Evolutionary conservation across 208 protist genomes (phyloP), one percentile per base, ranked within the genome.

Genomic region (Wallacemonas sp.): DNA sequence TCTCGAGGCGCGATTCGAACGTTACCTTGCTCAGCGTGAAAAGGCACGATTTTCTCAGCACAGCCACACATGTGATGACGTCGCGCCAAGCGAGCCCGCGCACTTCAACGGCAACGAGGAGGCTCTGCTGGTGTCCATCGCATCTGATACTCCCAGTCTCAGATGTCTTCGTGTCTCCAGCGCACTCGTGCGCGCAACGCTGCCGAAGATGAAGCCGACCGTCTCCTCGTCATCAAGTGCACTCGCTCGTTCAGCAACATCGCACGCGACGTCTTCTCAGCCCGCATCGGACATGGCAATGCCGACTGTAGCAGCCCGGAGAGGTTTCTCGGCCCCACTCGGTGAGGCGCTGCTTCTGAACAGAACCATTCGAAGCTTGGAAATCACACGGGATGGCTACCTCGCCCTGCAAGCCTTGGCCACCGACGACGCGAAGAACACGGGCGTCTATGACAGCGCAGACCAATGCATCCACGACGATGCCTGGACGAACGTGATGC

Each of bases 91-190:
- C 22, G n/a, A n/a, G n/a, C n/a, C n/a, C n/a, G n/a, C n/a, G n/a
- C 0, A 24, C 15, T 58, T 5, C 51, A 8, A 17, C 19, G 51
- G 31, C 51, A 33, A 64, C 39, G 56, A 47, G 24, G 33, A 30
- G 9, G 14, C 12, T 2, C 62, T 79, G 39, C 28, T 82, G 1
- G 28, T 67, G 14, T 64, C 66, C 15, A 28, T 82, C 33, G 6
- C 31, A 31, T 19, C 17, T 19, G 74, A 82, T 26, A 66, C 77
- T 26, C 27, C 26, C 6, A 22, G 49, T 19, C 59, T 82, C 1
- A 45, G 66, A 2, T 70, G 41, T 38, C 46, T 82, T 21, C 61
- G 77, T 19, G 27, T 82, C 22, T 58, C 36, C 11, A 39, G 46
- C 3, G 39, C 55, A 27, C 38, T 82, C 2, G 15, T 64, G 36